Evolutionary conservation across 2,329 filamentous ascomycete genomes (phyloP).

Genomic region (Aspergillus persii): DNA sequence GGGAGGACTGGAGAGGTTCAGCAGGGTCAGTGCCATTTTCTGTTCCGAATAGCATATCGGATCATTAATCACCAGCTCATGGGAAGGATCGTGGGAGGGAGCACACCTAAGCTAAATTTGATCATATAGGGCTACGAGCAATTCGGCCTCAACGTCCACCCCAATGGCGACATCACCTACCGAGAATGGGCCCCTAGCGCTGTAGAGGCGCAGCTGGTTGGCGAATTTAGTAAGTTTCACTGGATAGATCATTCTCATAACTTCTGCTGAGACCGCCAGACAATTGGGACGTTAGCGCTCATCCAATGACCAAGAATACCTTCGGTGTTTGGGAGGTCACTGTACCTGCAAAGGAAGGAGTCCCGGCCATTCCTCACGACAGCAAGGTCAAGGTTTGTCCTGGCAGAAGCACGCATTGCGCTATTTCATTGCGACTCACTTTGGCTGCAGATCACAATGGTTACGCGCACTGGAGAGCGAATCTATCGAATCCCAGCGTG

Average conservation of each 20-base stretch:
- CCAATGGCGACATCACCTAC: constrained; percentile 83
- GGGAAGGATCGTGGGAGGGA: not conserved
- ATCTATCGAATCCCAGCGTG: constrained; percentile 89
- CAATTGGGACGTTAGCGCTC: constrained; percentile 77
- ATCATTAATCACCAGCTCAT: not conserved
- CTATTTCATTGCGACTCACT: not conserved
- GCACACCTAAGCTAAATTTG: constrained; percentile 1
- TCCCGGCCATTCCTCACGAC: constrained; percentile 81
- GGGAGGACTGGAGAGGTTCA: constrained; percentile 89
- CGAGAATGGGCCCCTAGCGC: constrained; percentile 97
- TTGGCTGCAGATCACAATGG: constrained; percentile 69
- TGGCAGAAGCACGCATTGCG: too few relatives aligned
- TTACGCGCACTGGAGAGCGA: constrained; percentile 72
- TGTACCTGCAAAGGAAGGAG: constrained; percentile 69
- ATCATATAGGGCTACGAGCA: constrained; percentile 70
- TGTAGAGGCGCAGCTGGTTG: constrained; percentile 76
- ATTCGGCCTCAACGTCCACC: constrained; percentile 79
- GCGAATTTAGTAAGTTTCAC: constrained; percentile 77
- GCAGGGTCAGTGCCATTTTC: constrained; percentile 57
- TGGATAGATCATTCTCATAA: constrained; percentile 3
- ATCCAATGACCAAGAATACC: constrained; percentile 80
- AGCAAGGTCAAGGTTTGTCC: constrained; percentile 83
- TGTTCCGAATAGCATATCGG: not conserved
- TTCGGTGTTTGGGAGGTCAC: constrained; percentile 86
- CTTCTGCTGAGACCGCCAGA: constrained; percentile 53